Evolutionary conservation across 345 rosid genomes (phyloP), one percentile per base, ranked within the genome.

Genomic region (Eucalyptus pauciflora): DNA sequence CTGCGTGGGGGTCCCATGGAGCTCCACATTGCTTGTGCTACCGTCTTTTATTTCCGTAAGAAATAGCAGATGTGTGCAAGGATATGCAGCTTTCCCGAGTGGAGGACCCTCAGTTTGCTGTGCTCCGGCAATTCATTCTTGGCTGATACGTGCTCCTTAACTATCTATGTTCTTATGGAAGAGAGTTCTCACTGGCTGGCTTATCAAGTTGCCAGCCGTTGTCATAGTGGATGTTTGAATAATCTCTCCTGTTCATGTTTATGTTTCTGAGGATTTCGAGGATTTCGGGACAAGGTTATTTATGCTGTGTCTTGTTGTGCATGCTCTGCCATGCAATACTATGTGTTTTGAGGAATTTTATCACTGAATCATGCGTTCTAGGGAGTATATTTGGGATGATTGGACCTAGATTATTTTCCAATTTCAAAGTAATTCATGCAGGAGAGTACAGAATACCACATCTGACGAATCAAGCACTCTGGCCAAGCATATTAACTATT

Each of bases 121-220:
- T 76, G 88, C 92, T 88, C 93, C 89, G 96, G 96, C 95, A 95
- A 95, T 86, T 95, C 96, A 94, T 95, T 95, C 96, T 95, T 95
- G 96, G 96, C 96, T 76, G 85, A 76, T 95, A 92, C 91, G 89
- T 87, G 89, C 89, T 89, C 92, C 87, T 46, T 54, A 86, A 83
- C 51, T 52, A 52, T 52, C 45, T 10, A 18, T 87, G 87, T 33
- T 49, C 56, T 45, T 31, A 27, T 24, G 86, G 69, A 58, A 41
- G 67, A 88, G 86, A 64, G n/a, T 52, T 80, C 33, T 20, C 31
- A 45, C 52, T 37, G 52, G 31, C 15, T 76, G 85, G 48, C 85
- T 76, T 76, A 11, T 76, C 85, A 76, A 76, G 85, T 76, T 41
- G 48, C 85, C 29, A 76, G 85, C 85, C 24, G 85, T 76, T 37